Base-by-base conservation (phyloP, 2,329 filamentous ascomycete species). In the Fusarium sarcochroum region DNA sequence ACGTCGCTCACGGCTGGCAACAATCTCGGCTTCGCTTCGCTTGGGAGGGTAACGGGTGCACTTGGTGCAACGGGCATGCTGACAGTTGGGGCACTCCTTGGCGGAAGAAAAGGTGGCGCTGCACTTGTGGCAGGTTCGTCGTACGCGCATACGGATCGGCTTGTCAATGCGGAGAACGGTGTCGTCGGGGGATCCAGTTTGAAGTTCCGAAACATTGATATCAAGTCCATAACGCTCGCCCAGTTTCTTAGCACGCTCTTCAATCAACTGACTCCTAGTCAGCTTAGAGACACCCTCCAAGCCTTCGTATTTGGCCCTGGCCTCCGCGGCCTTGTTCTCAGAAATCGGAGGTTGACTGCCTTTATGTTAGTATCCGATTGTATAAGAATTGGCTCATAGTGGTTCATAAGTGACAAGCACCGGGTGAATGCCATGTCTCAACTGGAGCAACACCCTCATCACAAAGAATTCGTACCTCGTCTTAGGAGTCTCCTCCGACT, bases 51-150 rank as follows among this genome's bases (percentile, higher is more conserved):
- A 88, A 56, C 93, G 89, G 27, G 89, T 87, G 78, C 94, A 98
- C 75, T 91, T 89, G 75, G 88, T 91, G 86, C 94, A 98, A 70
- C 93, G 89, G 46, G 84, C 83, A 80, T 98, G 94, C 71, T 91
- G 86, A 82, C 94, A 98, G 70, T 87, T 88, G 68, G 85, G 79
- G 80, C 94, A 97, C 62, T 91, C 84, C 80, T 91, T 93, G 73
- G 90, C 87, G 20, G 86, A 79, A 57, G 91, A 90, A 77, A 95
- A 97, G 23, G 87, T 87, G 15, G 90, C 88, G 60, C 90, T 87
- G 82, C 94, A 98, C 70, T 88, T 86, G 80, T 97, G 94, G 79
- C 94, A 98, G 66, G 87, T 90, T 70, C 90, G 88, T 77, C 92
- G 91, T 53, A 94, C 87, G 54, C 92, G 89, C 87, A 94, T 91